These are phyloP conservation scores for Lactarius indigo DNA, from an alignment of 768 basidiomycete genomes.

Conservation along the genomic window DNA sequence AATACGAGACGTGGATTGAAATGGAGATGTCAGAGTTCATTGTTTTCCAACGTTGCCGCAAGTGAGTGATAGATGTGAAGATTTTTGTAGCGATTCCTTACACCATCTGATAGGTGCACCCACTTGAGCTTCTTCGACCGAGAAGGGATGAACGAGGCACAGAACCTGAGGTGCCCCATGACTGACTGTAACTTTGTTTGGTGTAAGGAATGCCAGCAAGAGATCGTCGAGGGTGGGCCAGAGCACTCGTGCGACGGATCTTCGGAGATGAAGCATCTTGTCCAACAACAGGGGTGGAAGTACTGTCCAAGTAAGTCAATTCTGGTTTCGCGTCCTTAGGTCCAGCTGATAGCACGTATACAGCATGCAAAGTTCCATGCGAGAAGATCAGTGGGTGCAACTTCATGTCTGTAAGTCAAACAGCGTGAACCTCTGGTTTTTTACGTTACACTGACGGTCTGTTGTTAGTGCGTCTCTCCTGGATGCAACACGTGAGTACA, in stretches of 20 bases:
- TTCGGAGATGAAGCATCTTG: slow-evolving; percentile 32
- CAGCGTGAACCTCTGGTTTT: neutral
- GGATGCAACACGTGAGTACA: slow-evolving; percentile 48
- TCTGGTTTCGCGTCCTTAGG: too few species aligned
- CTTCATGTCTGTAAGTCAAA: slow-evolving; percentile 50
- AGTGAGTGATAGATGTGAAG: slow-evolving; percentile 35
- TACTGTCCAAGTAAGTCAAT: slow-evolving; percentile 31
- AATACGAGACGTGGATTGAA: slow-evolving; percentile 43
- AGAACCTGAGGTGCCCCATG: slow-evolving; percentile 30
- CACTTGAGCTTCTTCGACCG: slow-evolving; percentile 29
- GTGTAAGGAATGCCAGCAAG: slow-evolving; percentile 34
- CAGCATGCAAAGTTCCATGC: slow-evolving; percentile 48
- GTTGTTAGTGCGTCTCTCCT: slow-evolving; percentile 47
- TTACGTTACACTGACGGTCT: neutral
- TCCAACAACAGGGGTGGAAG: slow-evolving; percentile 34
- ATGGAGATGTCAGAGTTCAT: slow-evolving; percentile 45
- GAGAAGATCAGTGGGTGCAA: slow-evolving; percentile 53
- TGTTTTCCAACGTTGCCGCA: slow-evolving; percentile 45
- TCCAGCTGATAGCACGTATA: neutral
- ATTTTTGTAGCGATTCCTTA: neutral
- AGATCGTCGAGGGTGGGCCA: slow-evolving; percentile 27
- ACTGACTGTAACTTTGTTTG: slow-evolving; percentile 31
- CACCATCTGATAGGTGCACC: slow-evolving; percentile 18
- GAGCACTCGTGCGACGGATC: slow-evolving; percentile 35
- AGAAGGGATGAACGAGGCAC: slow-evolving; percentile 27